Conservation (phyloP, 202 grass and related monocot species). For the Elaeis oleifera region DNA sequence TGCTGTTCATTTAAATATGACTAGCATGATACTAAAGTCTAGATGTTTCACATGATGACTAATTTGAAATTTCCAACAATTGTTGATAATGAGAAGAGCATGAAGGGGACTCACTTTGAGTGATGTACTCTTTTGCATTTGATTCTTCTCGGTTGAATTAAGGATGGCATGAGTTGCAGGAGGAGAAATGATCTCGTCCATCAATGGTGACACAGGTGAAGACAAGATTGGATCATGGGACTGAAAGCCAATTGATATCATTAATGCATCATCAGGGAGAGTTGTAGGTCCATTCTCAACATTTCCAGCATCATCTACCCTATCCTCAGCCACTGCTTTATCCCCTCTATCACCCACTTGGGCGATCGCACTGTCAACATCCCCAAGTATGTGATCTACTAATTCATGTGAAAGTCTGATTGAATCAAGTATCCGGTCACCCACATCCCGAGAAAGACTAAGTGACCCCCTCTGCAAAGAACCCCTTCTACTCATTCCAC, state of each 20-base stretch:
- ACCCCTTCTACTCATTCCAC: neutral
- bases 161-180: neutral
- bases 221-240: neutral
- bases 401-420: slow-evolving; percentile 66
- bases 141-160: neutral
- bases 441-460: slow-evolving; percentile 45
- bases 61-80: too few species aligned
- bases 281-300: neutral
- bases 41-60: too few species aligned
- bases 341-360: slow-evolving; percentile 66
- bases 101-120: slow-evolving; percentile 19
- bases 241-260: slow-evolving; percentile 8
- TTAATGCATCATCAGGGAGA: slow-evolving; percentile 29
- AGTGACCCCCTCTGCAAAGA: slow-evolving; percentile 32
- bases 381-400: slow-evolving; percentile 32
- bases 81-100: too few species aligned
- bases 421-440: slow-evolving; percentile 52
- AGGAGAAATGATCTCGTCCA: slow-evolving; percentile 23
- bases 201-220: slow-evolving; percentile 18
- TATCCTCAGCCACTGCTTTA: slow-evolving; percentile 29
- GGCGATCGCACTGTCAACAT: slow-evolving; percentile 45
- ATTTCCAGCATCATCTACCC: slow-evolving; percentile 7
- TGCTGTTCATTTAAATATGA: too few species aligned
- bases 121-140: slow-evolving; percentile 4
- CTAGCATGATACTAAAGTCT: too few species aligned